These are phyloP conservation scores for Stachybotrys chartarum DNA, from an alignment of 2,329 filamentous ascomycete species.

Conservation along the genomic window DNA sequence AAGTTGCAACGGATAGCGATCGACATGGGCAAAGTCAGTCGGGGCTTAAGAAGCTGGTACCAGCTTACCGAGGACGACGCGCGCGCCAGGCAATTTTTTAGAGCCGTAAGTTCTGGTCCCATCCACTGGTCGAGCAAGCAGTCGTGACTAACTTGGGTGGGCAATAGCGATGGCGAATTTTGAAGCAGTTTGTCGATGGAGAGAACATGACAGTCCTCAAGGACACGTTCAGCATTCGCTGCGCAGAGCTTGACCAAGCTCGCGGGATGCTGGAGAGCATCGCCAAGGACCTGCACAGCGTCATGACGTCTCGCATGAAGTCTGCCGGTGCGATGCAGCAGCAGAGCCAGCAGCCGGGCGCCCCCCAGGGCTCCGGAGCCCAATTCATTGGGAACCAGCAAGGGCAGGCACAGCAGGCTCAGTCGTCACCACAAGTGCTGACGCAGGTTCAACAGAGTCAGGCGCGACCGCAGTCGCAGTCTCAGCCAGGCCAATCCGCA, in stretches of 20 bases:
- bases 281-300: slow-evolving; percentile 36
- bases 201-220: slow-evolving; percentile 38
- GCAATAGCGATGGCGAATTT: slow-evolving; percentile 42
- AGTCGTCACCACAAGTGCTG: slow-evolving; percentile 20
- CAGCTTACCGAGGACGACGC: slow-evolving; percentile 38
- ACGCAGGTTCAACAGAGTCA: slow-evolving; percentile 15
- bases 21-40: slow-evolving; percentile 38
- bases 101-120: slow-evolving; percentile 33
- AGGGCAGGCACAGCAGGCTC: slow-evolving; percentile 22
- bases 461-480: slow-evolving; percentile 14
- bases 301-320: slow-evolving; percentile 16
- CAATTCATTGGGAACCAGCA: slow-evolving; percentile 24
- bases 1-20: slow-evolving; percentile 33
- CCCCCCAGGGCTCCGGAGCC: slow-evolving; percentile 17
- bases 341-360: slow-evolving; percentile 15
- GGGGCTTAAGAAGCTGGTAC: slow-evolving; percentile 41
- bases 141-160: slow-evolving; percentile 21
- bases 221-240: slow-evolving; percentile 43
- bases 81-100: slow-evolving; percentile 45
- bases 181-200: slow-evolving; percentile 45
- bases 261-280: slow-evolving; percentile 43
- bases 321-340: slow-evolving; percentile 5
- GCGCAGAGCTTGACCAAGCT: slow-evolving; percentile 42
- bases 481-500: slow-evolving; percentile 11
- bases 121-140: background rate